Evolutionary conservation across 345 rosid genomes (phyloP), one percentile per base, ranked within the genome.

Genomic region (Eucalyptus pauciflora): DNA sequence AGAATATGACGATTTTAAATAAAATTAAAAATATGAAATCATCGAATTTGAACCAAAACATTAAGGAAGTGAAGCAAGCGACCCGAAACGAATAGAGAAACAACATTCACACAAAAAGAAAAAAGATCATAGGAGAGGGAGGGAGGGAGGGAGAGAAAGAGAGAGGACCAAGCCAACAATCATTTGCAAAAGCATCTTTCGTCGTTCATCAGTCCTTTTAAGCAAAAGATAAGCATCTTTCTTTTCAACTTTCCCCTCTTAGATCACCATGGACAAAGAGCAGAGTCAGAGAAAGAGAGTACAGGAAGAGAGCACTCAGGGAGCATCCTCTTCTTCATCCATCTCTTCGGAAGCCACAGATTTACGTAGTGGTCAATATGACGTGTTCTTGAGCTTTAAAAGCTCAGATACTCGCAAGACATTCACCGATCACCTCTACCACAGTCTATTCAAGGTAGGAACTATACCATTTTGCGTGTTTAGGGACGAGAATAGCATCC

Each of bases 371-470:
- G 1, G 9, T n/a, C 76, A 7, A n/a, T n/a, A 64, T 2, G 76
- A n/a, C 10, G 76, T 64, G 17, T 64, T 64, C 37, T 64, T 64
- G 37, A 64, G 76, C 18, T 64, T n/a, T n/a, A 64, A 37, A 14
- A 37, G 37, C 18, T 13, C 5, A 1, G 76, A 64, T 31, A 64
- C 37, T 10, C 37, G 37, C 18, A 0, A 0, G 0, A 2, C 18
- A 0, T 64, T 64, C 18, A 4, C 37, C 0, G 37, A n/a, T 64
- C 18, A n/a, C 37, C 76, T 64, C 18, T 64, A 64, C 15, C 18
- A 6, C 3, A 13, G 18, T n/a, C 10, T 64, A 5, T 4, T n/a
- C 37, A 12, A 13, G 0, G 37, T 18, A 4, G 37, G 71, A 18
- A n/a, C 62, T 4, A 0, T 56, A 56, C 29, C 62, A 0, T 0